These are phyloP conservation scores for Mimosa bimucronata DNA, from an alignment of 306 rosid genomes.

Conservation along the genomic window DNA sequence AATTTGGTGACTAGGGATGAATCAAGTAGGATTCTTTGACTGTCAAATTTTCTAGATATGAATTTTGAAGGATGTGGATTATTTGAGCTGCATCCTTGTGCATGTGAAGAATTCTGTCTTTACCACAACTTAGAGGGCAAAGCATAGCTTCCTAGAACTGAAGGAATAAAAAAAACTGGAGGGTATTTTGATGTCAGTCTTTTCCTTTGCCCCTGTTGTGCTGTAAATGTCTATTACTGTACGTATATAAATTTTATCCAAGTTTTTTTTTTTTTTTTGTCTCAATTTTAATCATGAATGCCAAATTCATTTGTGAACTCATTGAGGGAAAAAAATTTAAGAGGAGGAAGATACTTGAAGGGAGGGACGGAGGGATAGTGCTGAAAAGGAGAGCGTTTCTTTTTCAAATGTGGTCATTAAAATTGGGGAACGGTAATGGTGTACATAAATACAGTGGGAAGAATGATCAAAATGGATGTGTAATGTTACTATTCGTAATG, in stretches of 20 bases:
- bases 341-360: not conserved
- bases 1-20: slow-evolving; percentile 38
- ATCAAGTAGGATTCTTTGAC: slow-evolving; percentile 31
- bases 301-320: not conserved
- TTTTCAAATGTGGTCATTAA: not conserved
- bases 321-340: too few species aligned
- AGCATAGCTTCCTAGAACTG: not conserved
- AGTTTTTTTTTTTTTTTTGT: not conserved
- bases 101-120: slow-evolving; percentile 30
- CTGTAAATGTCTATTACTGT: slow-evolving; percentile 22
- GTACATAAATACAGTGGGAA: not conserved
- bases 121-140: slow-evolving; percentile 14
- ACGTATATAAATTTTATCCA: not conserved
- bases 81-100: slow-evolving; percentile 51
- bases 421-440: not conserved
- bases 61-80: slow-evolving; percentile 46
- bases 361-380: not conserved
- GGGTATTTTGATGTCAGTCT: not conserved
- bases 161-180: slow-evolving; percentile 32
- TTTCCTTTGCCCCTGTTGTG: slow-evolving; percentile 17
- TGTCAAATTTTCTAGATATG: slow-evolving; percentile 29
- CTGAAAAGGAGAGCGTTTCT: not conserved
- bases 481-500: not conserved
- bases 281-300: slow-evolving; percentile 2
- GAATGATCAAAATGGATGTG: not conserved